Percentiles rank a stretch among this genome's conserved stretches.
These are phyloP conservation scores for Candida manassasensis DNA, from an alignment of 805 yeast species.

Conservation along the genomic window DNA sequence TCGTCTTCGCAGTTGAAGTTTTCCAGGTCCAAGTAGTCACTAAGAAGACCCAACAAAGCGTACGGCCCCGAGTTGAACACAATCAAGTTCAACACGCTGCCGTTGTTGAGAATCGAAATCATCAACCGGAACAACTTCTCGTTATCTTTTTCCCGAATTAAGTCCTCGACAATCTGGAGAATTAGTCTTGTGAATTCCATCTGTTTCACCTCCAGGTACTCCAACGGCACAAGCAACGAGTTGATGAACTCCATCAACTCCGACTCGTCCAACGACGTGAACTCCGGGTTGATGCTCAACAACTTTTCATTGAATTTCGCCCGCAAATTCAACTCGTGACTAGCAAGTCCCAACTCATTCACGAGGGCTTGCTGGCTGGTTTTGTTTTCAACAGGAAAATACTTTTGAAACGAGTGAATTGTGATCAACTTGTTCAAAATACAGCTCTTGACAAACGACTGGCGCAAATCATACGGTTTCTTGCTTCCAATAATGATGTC, in stretches of 20 bases:
- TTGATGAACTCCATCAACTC: constrained; percentile 26
- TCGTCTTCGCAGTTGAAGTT: constrained; percentile 44
- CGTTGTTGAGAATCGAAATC: constrained; percentile 44
- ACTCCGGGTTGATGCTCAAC: constrained; percentile 31
- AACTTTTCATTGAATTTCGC: constrained; percentile 28
- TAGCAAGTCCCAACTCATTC: constrained; percentile 24
- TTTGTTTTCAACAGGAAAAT: constrained; percentile 26
- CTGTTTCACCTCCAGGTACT: constrained; percentile 20
- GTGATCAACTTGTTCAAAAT: constrained; percentile 25
- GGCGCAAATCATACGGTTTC: constrained; percentile 18
- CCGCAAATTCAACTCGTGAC: constrained; percentile 17
- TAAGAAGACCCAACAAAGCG: constrained; percentile 38
- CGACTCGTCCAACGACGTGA: constrained; percentile 38
- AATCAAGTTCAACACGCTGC: constrained; percentile 33
- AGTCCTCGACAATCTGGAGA: constrained; percentile 17
- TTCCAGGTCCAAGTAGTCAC: constrained; percentile 48
- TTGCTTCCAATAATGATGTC: constrained; percentile 7
- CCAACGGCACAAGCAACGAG: constrained; percentile 17
- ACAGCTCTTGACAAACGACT: constrained; percentile 26
- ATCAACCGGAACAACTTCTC: constrained; percentile 43
- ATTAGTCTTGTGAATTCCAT: constrained; percentile 19
- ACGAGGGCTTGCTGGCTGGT: constrained; percentile 19
- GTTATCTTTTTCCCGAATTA: constrained; percentile 22
- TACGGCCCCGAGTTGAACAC: constrained; percentile 44
- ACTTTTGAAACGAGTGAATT: constrained; percentile 18